These are phyloP conservation scores for Polyporus tsugae DNA, from an alignment of 1,284 basidiomycete species.

Conservation along the genomic window DNA sequence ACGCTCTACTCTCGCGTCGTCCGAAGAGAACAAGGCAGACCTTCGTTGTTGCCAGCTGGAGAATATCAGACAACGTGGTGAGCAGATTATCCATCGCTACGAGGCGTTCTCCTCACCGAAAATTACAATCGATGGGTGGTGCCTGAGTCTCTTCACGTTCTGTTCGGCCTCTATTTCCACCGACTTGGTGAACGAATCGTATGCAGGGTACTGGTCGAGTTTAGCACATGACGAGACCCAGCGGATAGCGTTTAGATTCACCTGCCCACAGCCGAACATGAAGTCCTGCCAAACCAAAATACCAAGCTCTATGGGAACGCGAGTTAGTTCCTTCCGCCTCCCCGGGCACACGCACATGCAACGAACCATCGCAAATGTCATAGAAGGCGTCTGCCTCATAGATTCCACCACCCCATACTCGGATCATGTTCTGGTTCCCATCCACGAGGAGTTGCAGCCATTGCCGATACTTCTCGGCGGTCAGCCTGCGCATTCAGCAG, in stretches of 20 bases:
- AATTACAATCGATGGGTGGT: slow-evolving; percentile 85
- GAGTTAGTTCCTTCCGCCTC: slow-evolving; percentile 1
- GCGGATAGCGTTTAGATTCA: slow-evolving; percentile 16
- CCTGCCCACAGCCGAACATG: slow-evolving; percentile 83
- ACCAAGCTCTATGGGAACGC: slow-evolving; percentile 55
- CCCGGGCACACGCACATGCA: slow-evolving; percentile 10
- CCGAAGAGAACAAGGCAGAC: slow-evolving; percentile 42
- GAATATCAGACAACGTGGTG: slow-evolving; percentile 8
- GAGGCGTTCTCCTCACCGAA: slow-evolving; percentile 59
- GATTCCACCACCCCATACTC: slow-evolving; percentile 88
- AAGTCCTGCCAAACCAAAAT: slow-evolving; percentile 91
- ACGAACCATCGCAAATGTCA: slow-evolving; percentile 77
- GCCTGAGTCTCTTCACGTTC: slow-evolving; percentile 75
- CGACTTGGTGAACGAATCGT: slow-evolving; percentile 73
- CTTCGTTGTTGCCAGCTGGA: slow-evolving; percentile 89
- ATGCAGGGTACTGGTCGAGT: slow-evolving; percentile 70
- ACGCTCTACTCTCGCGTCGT: neutral
- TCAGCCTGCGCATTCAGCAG: slow-evolving; percentile 44
- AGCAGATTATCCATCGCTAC: neutral
- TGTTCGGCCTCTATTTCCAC: slow-evolving; percentile 77
- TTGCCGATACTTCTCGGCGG: slow-evolving; percentile 60
- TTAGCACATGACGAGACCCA: slow-evolving; percentile 3
- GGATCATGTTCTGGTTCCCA: slow-evolving; percentile 87
- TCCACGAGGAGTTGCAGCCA: slow-evolving; percentile 81
- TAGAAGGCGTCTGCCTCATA: slow-evolving; percentile 85